Conservation (phyloP, 2,329 filamentous ascomycete genomes). For the Sphaerulina vaccinii region DNA sequence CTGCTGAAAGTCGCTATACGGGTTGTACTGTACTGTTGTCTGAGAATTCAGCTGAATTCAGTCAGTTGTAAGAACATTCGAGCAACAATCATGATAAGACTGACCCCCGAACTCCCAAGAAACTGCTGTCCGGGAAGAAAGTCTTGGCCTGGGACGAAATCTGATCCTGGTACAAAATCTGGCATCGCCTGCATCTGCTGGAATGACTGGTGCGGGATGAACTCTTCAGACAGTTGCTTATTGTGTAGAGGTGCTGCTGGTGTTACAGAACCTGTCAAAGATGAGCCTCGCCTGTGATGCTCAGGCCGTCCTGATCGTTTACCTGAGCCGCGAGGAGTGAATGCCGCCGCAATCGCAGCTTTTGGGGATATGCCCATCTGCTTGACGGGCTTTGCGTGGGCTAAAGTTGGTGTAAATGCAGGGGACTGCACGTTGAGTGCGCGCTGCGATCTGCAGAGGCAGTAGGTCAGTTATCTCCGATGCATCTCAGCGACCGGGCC, state of each 20-base stretch:
- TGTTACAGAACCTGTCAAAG: constrained; percentile 40
- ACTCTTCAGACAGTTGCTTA: constrained; percentile 50
- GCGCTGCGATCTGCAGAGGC: constrained; percentile 58
- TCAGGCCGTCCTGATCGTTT: constrained; percentile 11
- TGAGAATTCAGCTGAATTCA: constrained; percentile 23
- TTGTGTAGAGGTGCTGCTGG: constrained; percentile 42
- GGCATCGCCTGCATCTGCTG: constrained; percentile 41
- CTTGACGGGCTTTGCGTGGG: constrained; percentile 55
- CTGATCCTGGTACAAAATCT: constrained; percentile 49
- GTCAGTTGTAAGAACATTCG: constrained; percentile 1
- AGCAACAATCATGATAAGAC: not conserved
- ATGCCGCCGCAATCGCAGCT: constrained; percentile 82
- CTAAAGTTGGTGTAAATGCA: constrained; percentile 64
- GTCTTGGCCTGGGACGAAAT: constrained; percentile 32
- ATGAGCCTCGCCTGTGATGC: constrained; percentile 11
- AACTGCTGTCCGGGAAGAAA: constrained; percentile 56
- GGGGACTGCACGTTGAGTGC: constrained; percentile 92
- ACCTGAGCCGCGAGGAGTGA: constrained; percentile 64
- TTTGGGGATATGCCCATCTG: constrained; percentile 82
- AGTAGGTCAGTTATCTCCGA: too few species aligned
- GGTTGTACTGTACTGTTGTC: constrained; percentile 35
- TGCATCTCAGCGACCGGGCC: not conserved
- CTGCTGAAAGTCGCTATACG: constrained; percentile 42
- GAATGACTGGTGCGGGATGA: constrained; percentile 32
- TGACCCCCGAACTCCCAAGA: constrained; percentile 49